Conservation (phyloP, 495 filamentous ascomycete species). For the Penicillium maclennaniae region DNA sequence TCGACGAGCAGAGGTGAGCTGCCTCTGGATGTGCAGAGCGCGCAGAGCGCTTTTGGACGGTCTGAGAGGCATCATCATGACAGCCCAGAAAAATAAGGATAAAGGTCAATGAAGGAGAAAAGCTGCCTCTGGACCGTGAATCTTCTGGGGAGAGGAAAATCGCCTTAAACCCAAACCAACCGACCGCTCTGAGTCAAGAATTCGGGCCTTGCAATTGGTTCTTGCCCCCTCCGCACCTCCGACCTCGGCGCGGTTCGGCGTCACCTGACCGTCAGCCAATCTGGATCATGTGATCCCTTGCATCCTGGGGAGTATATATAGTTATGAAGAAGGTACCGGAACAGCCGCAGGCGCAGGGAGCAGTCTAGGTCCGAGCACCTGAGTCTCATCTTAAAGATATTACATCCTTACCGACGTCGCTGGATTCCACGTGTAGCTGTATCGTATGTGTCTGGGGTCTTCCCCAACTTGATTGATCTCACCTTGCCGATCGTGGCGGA, state of each 20-base stretch:
- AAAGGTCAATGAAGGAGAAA: conserved; percentile 12
- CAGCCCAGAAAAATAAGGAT: conserved; percentile 16
- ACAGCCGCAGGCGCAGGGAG: too few relatives aligned
- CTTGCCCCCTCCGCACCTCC: conserved; percentile 24
- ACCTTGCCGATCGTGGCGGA: conserved; percentile 1
- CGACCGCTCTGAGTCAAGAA: conserved; percentile 26
- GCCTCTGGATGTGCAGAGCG: conserved; percentile 41
- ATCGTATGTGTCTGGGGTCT: neutral
- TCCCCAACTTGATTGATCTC: neutral
- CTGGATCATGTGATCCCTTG: conserved; percentile 3
- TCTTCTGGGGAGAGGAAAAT: conserved; percentile 27
- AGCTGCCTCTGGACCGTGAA: conserved; percentile 21
- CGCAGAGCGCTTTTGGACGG: conserved; percentile 47
- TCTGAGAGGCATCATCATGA: conserved; percentile 48
- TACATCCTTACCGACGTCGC: too few relatives aligned
- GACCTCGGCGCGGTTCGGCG: conserved; percentile 26
- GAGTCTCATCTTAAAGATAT: too few relatives aligned
- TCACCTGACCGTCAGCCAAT: neutral
- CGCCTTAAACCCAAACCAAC: conserved; percentile 21
- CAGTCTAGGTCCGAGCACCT: too few relatives aligned
- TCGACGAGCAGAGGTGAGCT: conserved; percentile 36
- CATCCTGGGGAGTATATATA: neutral
- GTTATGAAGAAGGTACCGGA: too few relatives aligned
- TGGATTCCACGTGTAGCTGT: neutral
- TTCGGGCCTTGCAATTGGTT: conserved; percentile 29